These are phyloP conservation scores for Pachysandra terminalis DNA, from an alignment of 164 flowering plant genomes.

Conservation along the genomic window DNA sequence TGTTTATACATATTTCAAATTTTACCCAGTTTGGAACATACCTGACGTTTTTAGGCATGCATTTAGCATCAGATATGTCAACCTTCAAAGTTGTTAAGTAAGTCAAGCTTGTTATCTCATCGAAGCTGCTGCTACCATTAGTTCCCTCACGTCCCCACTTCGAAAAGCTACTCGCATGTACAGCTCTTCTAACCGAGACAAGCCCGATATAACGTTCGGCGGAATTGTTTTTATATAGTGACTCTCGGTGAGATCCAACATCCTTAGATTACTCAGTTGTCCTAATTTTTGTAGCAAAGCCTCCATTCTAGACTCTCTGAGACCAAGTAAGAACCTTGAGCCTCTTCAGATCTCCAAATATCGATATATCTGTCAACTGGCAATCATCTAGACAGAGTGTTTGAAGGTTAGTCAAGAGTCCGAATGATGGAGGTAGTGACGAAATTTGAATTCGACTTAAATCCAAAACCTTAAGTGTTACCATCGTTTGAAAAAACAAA, in stretches of 20 bases:
- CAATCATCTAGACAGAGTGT: constrained; percentile 4
- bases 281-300: constrained; percentile 14
- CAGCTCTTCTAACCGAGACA: constrained; percentile 21
- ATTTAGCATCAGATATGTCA: too few species aligned
- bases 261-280: constrained; percentile 12
- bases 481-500: constrained; percentile 8
- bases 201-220: constrained; percentile 5
- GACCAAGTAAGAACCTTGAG: constrained; percentile 9
- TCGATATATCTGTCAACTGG: neutral
- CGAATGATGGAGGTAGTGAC: constrained; percentile 4
- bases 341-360: neutral
- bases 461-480: neutral
- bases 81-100: too few species aligned
- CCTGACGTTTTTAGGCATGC: too few species aligned
- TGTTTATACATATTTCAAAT: too few species aligned
- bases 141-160: too few species aligned
- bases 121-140: too few species aligned
- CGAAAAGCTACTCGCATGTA: too few species aligned
- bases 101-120: too few species aligned
- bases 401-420: neutral
- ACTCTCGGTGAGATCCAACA: constrained; percentile 16
- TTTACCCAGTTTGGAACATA: too few species aligned
- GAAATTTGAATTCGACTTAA: neutral
- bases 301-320: neutral
- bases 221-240: constrained; percentile 13